Conservation (phyloP, 805 yeast genomes). For the Candida arabinofermentans region DNA sequence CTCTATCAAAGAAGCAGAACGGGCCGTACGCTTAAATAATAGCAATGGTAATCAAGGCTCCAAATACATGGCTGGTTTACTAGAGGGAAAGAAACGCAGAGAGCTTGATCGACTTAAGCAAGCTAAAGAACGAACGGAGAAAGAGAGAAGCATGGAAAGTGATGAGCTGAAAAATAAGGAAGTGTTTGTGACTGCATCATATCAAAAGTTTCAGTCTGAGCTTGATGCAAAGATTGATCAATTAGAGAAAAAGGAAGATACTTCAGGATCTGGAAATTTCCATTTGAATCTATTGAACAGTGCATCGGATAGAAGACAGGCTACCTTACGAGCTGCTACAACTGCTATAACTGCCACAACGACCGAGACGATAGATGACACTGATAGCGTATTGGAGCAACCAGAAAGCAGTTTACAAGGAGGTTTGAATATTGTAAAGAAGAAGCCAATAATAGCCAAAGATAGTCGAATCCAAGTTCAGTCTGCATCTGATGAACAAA, state of each 20-base stretch:
- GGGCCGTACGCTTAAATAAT: constrained; percentile 20
- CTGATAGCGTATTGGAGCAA: not conserved
- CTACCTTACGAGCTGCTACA: not conserved
- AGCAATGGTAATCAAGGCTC: constrained; percentile 4
- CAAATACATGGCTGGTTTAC: constrained; percentile 37
- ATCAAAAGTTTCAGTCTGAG: constrained; percentile 35
- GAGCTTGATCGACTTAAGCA: constrained; percentile 42
- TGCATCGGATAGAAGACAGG: not conserved
- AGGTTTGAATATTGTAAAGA: not conserved
- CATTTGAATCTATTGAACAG: constrained; percentile 2
- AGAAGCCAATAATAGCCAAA: no score
- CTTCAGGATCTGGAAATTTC: not conserved
- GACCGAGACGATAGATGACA: no score
- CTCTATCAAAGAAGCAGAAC: constrained; percentile 30
- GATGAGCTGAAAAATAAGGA: constrained; percentile 36
- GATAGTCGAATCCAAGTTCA: no score
- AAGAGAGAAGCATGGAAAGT: constrained; percentile 38
- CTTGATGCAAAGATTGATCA: not conserved
- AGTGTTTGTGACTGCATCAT: constrained; percentile 46
- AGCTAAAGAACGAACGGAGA: constrained; percentile 33
- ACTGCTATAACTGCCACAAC: not conserved
- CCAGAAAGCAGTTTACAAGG: not conserved
- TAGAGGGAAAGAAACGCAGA: constrained; percentile 42
- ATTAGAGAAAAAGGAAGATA: not conserved
- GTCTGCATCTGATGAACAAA: no score